Evolutionary conservation across 768 basidiomycete species (phyloP).

Genomic region (Rhizopogon roseolus): DNA sequence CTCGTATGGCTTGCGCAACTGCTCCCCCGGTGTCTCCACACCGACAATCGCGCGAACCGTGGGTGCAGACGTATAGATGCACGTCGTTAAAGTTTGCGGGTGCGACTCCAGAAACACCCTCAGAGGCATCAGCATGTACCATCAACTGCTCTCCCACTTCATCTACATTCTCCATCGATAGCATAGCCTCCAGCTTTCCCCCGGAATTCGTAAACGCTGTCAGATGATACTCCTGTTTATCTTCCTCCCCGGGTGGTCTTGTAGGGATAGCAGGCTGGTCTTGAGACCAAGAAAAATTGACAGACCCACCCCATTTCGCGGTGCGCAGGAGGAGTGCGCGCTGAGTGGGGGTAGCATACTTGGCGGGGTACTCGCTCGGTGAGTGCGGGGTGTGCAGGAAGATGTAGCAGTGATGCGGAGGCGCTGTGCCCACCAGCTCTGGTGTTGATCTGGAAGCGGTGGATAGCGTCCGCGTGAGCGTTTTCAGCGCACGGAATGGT

Average conservation of each 20-base stretch:
- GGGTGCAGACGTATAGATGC: conserved; percentile 72
- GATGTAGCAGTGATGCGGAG: conserved; percentile 48
- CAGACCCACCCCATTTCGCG: conserved; percentile 45
- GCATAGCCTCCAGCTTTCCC: conserved; percentile 41
- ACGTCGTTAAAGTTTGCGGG: conserved; percentile 18
- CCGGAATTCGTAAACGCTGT: conserved; percentile 48
- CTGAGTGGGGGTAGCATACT: conserved; percentile 44
- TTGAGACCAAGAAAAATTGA: conserved; percentile 58
- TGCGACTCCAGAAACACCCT: conserved; percentile 6
- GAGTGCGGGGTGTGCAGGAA: conserved; percentile 48
- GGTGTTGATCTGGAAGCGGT: neutral
- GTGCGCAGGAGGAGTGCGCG: conserved; percentile 42
- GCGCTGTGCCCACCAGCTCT: conserved; percentile 45
- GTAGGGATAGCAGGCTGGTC: conserved; percentile 14
- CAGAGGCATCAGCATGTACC: conserved; percentile 28
- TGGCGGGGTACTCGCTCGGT: conserved; percentile 45
- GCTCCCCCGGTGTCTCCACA: conserved; percentile 64
- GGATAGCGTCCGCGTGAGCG: neutral
- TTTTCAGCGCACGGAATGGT: neutral
- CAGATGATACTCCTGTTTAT: conserved; percentile 27
- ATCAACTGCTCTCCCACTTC: conserved; percentile 33
- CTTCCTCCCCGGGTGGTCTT: conserved; percentile 11
- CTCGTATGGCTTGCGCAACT: conserved; percentile 48
- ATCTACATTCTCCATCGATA: conserved; percentile 48
- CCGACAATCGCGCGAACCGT: conserved; percentile 73